phyloP scores from a whole-genome alignment of 768 basidiomycete genomes.

The Hebeloma cylindrosporum region DNA sequence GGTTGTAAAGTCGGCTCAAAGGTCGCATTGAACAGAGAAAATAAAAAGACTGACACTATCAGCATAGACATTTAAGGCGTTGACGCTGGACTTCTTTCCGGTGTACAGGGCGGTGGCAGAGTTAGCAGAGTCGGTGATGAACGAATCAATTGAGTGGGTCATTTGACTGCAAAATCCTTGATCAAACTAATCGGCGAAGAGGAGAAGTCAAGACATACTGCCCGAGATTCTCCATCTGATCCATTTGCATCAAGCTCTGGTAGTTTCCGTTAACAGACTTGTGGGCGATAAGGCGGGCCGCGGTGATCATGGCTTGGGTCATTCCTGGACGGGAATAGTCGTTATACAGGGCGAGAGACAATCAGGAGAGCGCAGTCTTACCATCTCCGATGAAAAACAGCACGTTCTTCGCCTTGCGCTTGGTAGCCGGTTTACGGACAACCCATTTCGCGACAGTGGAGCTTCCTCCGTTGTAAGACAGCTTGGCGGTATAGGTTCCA shows the following conservation, averaged over 20 bases:
- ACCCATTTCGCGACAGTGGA: slow-evolving; percentile 41
- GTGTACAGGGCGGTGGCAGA: slow-evolving; percentile 46
- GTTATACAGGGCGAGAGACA: not conserved
- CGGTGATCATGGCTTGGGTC: slow-evolving; percentile 50
- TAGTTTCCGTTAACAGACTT: slow-evolving; percentile 48
- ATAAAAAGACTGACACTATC: slow-evolving; percentile 36
- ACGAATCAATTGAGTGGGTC: slow-evolving; percentile 48
- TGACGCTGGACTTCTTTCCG: slow-evolving; percentile 44
- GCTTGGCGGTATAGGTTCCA: slow-evolving; percentile 39
- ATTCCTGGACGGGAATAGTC: slow-evolving; percentile 31
- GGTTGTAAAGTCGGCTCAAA: not conserved
- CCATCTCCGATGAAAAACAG: slow-evolving; percentile 49
- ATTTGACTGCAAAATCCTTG: slow-evolving; percentile 34
- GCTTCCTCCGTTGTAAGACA: slow-evolving; percentile 34
- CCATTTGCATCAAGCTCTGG: slow-evolving; percentile 48
- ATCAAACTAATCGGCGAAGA: slow-evolving; percentile 2
- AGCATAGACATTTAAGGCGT: slow-evolving; percentile 41
- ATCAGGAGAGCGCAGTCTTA: slow-evolving; percentile 15
- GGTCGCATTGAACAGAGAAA: not conserved
- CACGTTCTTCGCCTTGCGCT: slow-evolving; percentile 42
- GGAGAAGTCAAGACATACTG: slow-evolving; percentile 29
- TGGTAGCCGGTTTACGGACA: slow-evolving; percentile 34
- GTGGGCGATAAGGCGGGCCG: slow-evolving; percentile 44
- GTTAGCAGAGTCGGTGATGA: slow-evolving; percentile 50
- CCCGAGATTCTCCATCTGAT: slow-evolving; percentile 45